These are phyloP conservation scores for Corymbia citriodora DNA, from an alignment of 441 rosid genomes.

Conservation along the genomic window DNA sequence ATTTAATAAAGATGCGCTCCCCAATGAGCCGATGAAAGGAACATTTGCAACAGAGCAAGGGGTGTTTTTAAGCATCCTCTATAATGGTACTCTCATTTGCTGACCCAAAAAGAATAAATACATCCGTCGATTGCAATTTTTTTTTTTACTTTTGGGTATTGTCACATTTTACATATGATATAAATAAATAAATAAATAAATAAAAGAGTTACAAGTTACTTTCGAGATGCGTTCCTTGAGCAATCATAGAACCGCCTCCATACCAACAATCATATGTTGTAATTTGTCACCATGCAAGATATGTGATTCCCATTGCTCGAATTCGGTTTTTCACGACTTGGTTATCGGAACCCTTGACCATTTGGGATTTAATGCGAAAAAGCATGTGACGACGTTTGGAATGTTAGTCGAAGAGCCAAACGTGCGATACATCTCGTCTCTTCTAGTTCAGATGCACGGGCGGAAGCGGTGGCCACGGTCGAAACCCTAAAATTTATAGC, in stretches of 20 bases:
- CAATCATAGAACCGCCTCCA: neutral
- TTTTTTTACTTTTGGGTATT: neutral
- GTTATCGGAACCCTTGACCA: neutral
- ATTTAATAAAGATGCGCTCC: neutral
- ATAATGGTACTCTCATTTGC: neutral
- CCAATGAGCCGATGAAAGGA: neutral
- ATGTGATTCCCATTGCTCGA: neutral
- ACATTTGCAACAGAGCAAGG: neutral
- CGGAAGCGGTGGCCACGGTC: neutral
- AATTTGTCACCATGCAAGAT: neutral
- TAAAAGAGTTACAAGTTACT: neutral
- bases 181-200: neutral
- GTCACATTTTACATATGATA: neutral
- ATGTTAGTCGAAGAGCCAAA: neutral
- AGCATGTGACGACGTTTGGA: neutral
- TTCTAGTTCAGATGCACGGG: neutral
- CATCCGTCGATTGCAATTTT: neutral
- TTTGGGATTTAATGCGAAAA: neutral
- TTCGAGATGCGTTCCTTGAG: accelerated
- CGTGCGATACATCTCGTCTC: neutral
- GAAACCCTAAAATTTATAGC: neutral
- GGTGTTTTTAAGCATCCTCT: neutral
- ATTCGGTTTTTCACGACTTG: neutral
- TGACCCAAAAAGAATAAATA: neutral
- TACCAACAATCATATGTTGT: neutral